These are phyloP conservation scores for Lachnellula hyalina DNA, from an alignment of 2,329 filamentous ascomycete species.

Conservation along the genomic window DNA sequence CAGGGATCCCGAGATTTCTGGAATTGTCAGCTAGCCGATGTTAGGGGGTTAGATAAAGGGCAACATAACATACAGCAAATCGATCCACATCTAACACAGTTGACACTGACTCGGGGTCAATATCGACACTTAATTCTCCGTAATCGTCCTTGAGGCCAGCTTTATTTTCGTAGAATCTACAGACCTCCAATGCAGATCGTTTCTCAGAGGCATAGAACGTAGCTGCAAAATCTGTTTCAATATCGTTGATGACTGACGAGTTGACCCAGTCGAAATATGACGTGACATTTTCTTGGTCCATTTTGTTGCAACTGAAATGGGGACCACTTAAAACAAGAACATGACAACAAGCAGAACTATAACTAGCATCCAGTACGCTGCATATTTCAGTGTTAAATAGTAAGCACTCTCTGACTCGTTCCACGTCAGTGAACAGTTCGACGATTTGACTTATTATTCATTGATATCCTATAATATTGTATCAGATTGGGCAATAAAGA, in stretches of 20 bases:
- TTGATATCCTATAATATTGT: too few relatives aligned
- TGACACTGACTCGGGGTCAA: background rate
- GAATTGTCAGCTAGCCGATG: background rate
- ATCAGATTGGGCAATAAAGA: background rate
- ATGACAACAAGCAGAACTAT: too few relatives aligned
- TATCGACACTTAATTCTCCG: background rate
- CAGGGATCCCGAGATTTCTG: constrained; percentile 5
- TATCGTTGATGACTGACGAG: background rate
- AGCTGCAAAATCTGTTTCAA: constrained; percentile 1
- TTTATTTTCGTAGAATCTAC: background rate
- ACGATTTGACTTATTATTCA: too few relatives aligned
- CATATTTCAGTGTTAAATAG: background rate
- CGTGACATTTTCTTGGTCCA: background rate
- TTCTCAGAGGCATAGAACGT: constrained; percentile 1
- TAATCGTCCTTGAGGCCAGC: background rate
- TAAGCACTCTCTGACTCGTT: background rate
- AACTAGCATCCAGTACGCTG: too few relatives aligned
- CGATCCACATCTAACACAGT: background rate
- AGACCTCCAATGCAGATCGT: background rate
- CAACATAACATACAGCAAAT: background rate
- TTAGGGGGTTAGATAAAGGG: background rate
- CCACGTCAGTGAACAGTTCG: background rate
- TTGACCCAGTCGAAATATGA: constrained; percentile 2
- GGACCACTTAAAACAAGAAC: too few relatives aligned
- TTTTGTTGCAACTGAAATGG: background rate